Evolutionary conservation across 345 rosid genomes (phyloP).

Genomic region (Heritiera littoralis): DNA sequence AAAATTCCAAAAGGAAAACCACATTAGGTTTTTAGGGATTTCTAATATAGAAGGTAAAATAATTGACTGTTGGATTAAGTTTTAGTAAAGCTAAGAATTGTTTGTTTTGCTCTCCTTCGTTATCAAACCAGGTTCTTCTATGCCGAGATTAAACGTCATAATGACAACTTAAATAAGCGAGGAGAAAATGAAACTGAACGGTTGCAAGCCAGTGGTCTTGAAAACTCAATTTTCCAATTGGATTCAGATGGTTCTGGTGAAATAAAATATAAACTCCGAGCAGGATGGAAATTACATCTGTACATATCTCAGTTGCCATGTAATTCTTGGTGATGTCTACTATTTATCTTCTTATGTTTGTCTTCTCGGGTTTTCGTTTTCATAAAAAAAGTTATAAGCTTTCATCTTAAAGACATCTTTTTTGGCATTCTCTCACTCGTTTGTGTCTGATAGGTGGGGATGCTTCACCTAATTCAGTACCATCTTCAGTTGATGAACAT

Average conservation of each 20-base stretch:
- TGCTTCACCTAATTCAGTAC: slow-evolving; percentile 41
- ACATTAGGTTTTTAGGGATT: neutral
- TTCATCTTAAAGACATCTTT: neutral
- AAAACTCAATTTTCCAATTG: slow-evolving; percentile 33
- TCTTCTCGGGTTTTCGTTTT: neutral
- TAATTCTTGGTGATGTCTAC: slow-evolving; percentile 37
- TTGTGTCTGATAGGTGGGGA: slow-evolving; percentile 57
- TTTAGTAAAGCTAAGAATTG: slow-evolving; percentile 1
- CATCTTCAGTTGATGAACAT: slow-evolving; percentile 20
- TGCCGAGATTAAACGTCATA: slow-evolving; percentile 52
- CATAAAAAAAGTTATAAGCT: neutral
- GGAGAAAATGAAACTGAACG: slow-evolving; percentile 22
- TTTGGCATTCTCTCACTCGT: slow-evolving; percentile 8
- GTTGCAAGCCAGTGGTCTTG: slow-evolving; percentile 1
- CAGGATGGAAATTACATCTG: slow-evolving; percentile 62
- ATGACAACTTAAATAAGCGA: slow-evolving; percentile 13
- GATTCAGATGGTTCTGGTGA: slow-evolving; percentile 31
- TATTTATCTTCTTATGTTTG: neutral
- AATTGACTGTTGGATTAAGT: slow-evolving; percentile 3
- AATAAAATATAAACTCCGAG: slow-evolving; percentile 49
- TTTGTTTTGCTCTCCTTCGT: neutral
- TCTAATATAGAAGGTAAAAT: neutral
- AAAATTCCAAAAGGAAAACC: neutral
- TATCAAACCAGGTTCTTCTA: slow-evolving; percentile 62
- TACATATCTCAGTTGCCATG: slow-evolving; percentile 95